Conservation (phyloP, 495 filamentous ascomycete genomes). For the Penicillium daleae region DNA sequence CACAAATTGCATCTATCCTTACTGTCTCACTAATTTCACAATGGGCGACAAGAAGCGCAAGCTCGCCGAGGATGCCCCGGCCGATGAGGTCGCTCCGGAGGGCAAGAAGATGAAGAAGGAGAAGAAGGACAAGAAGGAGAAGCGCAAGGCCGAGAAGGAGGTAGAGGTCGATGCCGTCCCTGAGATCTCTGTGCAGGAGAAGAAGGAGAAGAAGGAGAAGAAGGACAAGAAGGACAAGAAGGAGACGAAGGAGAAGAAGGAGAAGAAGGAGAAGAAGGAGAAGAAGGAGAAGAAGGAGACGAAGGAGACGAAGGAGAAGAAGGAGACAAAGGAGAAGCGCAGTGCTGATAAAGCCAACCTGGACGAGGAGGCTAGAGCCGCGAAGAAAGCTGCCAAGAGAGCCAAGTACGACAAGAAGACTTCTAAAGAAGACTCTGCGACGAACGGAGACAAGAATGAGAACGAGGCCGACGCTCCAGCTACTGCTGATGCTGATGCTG, state of each 20-base stretch:
- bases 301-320: constrained; percentile 20
- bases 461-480: constrained; percentile 9
- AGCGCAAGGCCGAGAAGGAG: constrained; percentile 26
- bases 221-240: constrained; percentile 25
- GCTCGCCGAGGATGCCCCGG: constrained; percentile 34
- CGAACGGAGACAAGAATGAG: neutral
- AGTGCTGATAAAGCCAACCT: constrained; percentile 20
- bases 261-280: constrained; percentile 24
- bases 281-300: constrained; percentile 13
- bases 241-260: constrained; percentile 22
- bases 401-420: constrained; percentile 9
- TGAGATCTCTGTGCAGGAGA: constrained; percentile 14
- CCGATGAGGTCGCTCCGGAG: constrained; percentile 36
- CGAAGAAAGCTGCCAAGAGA: constrained; percentile 7
- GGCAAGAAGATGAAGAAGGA: constrained; percentile 48
- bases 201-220: constrained; percentile 24
- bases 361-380: constrained; percentile 1
- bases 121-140: constrained; percentile 30
- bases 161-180: constrained; percentile 16
- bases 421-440: neutral
- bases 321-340: constrained; percentile 25
- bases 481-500: too few species aligned
- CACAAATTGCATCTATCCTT: neutral
- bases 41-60: constrained; percentile 55
- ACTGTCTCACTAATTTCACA: constrained; percentile 13